phyloP scores from a whole-genome alignment of 257 asterid species.

The Catharanthus roseus region DNA sequence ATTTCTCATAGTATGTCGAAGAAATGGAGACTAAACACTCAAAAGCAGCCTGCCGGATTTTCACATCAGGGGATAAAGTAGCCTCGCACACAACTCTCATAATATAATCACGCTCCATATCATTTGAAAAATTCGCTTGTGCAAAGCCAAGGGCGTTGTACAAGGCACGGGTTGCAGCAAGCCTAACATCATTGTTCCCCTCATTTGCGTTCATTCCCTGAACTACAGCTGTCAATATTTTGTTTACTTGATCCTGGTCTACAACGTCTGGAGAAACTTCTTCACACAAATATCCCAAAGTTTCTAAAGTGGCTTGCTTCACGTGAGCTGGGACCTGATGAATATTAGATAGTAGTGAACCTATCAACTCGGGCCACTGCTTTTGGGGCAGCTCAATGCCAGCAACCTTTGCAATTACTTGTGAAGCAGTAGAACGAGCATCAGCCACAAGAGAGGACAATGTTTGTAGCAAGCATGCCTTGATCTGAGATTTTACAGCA shows the following conservation, averaged over 20 bases:
- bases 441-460: conserved; percentile 38
- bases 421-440: conserved; percentile 58
- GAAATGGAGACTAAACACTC: conserved; percentile 55
- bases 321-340: conserved; percentile 50
- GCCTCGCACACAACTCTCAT: conserved; percentile 63
- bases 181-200: conserved; percentile 43
- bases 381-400: conserved; percentile 55
- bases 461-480: conserved; percentile 41
- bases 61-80: conserved; percentile 42
- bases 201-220: conserved; percentile 56
- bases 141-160: conserved; percentile 60
- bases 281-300: conserved; percentile 53
- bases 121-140: conserved; percentile 46
- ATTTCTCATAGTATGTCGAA: conserved; percentile 46
- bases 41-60: conserved; percentile 50
- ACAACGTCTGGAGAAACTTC: conserved; percentile 50
- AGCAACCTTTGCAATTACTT: conserved; percentile 55
- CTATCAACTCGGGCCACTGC: conserved; percentile 56
- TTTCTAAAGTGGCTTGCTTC: conserved; percentile 55
- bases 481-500: conserved; percentile 43
- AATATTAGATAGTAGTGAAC: conserved; percentile 41
- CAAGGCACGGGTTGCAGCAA: conserved; percentile 47
- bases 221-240: conserved; percentile 52
- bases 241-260: conserved; percentile 57
- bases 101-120: conserved; percentile 55